These are phyloP conservation scores for Wickerhamiella domercqiae DNA, from an alignment of 805 yeast species.

Conservation along the genomic window DNA sequence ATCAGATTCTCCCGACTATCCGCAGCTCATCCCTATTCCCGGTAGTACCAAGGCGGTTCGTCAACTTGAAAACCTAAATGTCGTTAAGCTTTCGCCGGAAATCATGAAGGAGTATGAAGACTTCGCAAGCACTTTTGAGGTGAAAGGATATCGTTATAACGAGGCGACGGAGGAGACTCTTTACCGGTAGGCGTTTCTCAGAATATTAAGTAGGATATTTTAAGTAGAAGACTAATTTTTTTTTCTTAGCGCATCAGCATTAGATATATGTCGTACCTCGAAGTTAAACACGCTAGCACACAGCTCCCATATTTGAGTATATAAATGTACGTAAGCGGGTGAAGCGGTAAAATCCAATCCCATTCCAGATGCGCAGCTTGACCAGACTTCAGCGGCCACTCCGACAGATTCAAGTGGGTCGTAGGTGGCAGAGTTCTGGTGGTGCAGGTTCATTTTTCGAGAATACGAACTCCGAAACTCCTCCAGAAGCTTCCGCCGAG, in stretches of 20 bases:
- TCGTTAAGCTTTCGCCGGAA: conserved; percentile 32
- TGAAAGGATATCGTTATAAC: conserved; percentile 45
- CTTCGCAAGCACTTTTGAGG: conserved; percentile 29
- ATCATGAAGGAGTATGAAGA: conserved; percentile 41
- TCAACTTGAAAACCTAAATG: conserved; percentile 43
- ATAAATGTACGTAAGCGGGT: too few species aligned
- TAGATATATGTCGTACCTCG: too few species aligned
- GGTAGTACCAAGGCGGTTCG: conserved; percentile 49
- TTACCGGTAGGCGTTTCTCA: not conserved
- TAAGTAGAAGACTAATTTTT: too few species aligned
- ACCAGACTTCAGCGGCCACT: too few species aligned
- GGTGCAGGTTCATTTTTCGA: conserved; percentile 1
- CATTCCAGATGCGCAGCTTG: too few species aligned
- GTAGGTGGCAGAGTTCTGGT: not conserved
- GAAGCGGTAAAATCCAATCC: too few species aligned
- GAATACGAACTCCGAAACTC: not conserved
- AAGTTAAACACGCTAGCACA: too few species aligned
- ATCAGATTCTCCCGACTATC: conserved; percentile 23
- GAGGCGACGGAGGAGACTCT: conserved; percentile 8
- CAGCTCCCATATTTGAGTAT: too few species aligned
- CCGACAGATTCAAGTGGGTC: not conserved
- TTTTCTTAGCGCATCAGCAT: too few species aligned
- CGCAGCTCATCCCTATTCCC: conserved; percentile 65
- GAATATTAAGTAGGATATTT: not conserved
- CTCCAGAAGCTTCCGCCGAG: not conserved